These are phyloP conservation scores for Glarea lozoyensis DNA, from an alignment of 495 filamentous ascomycete genomes.

Conservation along the genomic window DNA sequence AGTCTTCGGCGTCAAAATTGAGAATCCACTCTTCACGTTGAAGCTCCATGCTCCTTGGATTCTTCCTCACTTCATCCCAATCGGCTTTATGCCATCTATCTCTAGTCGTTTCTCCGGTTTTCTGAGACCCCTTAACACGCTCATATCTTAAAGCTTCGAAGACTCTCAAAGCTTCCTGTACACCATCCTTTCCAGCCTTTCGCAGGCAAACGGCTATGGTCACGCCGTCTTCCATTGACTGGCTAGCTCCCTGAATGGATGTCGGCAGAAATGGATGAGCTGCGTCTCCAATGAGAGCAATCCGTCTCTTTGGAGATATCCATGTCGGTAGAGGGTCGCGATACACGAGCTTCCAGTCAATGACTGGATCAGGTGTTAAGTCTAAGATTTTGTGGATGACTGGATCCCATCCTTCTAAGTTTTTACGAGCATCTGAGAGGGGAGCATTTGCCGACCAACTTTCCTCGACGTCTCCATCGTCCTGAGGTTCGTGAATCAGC, in stretches of 20 bases:
- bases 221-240: slow-evolving; percentile 66
- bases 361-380: slow-evolving; percentile 47
- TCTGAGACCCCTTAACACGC: slow-evolving; percentile 46
- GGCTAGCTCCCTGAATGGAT: slow-evolving; percentile 60
- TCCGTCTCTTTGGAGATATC: slow-evolving; percentile 47
- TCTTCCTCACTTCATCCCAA: slow-evolving; percentile 45
- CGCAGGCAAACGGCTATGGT: slow-evolving; percentile 55
- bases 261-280: slow-evolving; percentile 70
- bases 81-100: slow-evolving; percentile 56
- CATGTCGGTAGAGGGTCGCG: slow-evolving; percentile 60
- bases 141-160: slow-evolving; percentile 45
- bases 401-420: slow-evolving; percentile 58
- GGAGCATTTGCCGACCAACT: slow-evolving; percentile 55
- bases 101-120: slow-evolving; percentile 46
- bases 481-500: slow-evolving; percentile 17
- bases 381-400: slow-evolving; percentile 49
- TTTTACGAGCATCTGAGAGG: slow-evolving; percentile 48
- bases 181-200: slow-evolving; percentile 27
- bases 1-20: slow-evolving; percentile 52
- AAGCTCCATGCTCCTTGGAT: slow-evolving; percentile 48
- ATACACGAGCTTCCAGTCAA: slow-evolving; percentile 68
- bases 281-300: slow-evolving; percentile 58
- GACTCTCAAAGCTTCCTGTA: slow-evolving; percentile 34
- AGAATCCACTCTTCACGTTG: slow-evolving; percentile 51
- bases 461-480: slow-evolving; percentile 50